phyloP scores from a whole-genome alignment of 2,329 filamentous ascomycete species.

The Didymella segeticola region DNA sequence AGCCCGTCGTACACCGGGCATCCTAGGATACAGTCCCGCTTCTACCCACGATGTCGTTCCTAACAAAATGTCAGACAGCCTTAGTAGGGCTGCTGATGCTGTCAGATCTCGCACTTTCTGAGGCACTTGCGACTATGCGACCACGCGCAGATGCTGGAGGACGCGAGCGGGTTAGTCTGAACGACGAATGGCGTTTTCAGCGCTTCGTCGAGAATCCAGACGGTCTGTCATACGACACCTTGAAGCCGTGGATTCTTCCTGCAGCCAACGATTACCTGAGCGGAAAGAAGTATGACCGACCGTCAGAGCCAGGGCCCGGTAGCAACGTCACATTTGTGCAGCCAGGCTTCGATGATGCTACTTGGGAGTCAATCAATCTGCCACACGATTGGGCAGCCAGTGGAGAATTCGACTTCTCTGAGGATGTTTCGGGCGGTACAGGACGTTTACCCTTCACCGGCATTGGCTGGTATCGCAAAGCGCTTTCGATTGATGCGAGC shows the following conservation, averaged over 20 bases:
- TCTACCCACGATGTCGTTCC: conserved; percentile 4
- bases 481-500: conserved; percentile 38
- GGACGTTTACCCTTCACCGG: conserved; percentile 60
- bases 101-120: conserved; percentile 2
- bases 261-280: conserved; percentile 52
- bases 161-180: conserved; percentile 44
- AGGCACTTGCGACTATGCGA: conserved; percentile 14
- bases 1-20: background rate
- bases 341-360: conserved; percentile 48
- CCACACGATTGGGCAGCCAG: conserved; percentile 61
- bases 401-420: conserved; percentile 51
- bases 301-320: conserved; percentile 36
- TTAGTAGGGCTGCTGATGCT: conserved; percentile 23
- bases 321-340: conserved; percentile 45
- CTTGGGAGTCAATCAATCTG: conserved; percentile 53
- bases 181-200: conserved; percentile 50
- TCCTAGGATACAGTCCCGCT: background rate
- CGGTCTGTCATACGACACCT: conserved; percentile 43
- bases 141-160: conserved; percentile 5
- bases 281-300: conserved; percentile 43
- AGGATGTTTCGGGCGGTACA: conserved; percentile 50
- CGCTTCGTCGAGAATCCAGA: conserved; percentile 50
- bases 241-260: conserved; percentile 55
- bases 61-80: conserved; percentile 11
- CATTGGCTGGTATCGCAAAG: conserved; percentile 61